Conservation (phyloP, 768 basidiomycete species). For the Tricholoma terreum region DNA sequence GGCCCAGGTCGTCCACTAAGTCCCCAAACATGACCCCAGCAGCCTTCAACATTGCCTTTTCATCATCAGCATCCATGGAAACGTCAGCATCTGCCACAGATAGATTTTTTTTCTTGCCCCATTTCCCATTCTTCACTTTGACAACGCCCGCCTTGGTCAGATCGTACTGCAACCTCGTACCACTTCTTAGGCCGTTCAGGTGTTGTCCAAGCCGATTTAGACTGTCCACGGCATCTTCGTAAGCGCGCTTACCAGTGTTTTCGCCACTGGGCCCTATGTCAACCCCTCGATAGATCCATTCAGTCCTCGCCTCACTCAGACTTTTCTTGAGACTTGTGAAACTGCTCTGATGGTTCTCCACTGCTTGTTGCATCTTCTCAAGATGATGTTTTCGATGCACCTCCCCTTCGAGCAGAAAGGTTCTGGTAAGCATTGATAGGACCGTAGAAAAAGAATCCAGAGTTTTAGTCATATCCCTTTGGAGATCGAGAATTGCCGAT, state of each 20-base stretch:
- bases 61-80: constrained; percentile 28
- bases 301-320: constrained; percentile 82
- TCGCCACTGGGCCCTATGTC: constrained; percentile 23
- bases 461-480: constrained; percentile 79
- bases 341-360: constrained; percentile 81
- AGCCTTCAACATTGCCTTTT: constrained; percentile 47
- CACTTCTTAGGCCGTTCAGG: constrained; percentile 82
- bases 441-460: constrained; percentile 88
- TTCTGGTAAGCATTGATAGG: constrained; percentile 73
- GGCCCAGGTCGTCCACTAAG: constrained; percentile 74
- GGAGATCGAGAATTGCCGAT: constrained; percentile 79
- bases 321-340: constrained; percentile 89
- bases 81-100: constrained; percentile 8
- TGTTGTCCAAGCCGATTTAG: constrained; percentile 92
- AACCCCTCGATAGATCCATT: constrained; percentile 53
- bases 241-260: constrained; percentile 49
- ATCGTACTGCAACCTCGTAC: constrained; percentile 81
- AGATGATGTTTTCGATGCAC: constrained; percentile 51
- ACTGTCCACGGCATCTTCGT: constrained; percentile 83
- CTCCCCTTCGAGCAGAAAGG: constrained; percentile 79
- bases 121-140: constrained; percentile 16
- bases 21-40: constrained; percentile 77
- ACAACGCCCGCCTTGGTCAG: constrained; percentile 57
- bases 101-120: constrained; percentile 13
- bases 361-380: constrained; percentile 72